Evolutionary conservation across 768 basidiomycete genomes (phyloP).

Genomic region (Suillus plorans): DNA sequence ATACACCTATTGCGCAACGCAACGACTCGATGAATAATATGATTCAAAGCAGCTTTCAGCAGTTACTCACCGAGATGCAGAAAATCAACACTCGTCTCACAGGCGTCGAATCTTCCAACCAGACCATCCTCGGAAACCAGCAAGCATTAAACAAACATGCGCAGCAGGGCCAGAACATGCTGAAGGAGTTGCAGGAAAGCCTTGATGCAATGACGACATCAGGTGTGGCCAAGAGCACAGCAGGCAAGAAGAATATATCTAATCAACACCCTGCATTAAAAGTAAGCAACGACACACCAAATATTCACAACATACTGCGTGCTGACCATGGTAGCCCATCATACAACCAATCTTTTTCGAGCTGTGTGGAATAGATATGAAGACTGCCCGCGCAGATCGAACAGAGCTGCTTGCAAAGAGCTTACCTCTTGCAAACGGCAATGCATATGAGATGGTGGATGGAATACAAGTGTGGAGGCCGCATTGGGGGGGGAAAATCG

Average conservation of each 20-base stretch:
- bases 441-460: background rate
- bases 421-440: background rate
- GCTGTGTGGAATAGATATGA: background rate
- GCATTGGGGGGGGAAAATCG: background rate
- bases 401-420: background rate
- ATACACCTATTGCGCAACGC: no score
- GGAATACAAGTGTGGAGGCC: background rate
- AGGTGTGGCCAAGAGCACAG: background rate
- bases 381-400: background rate
- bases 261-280: constrained; percentile 3
- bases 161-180: no score
- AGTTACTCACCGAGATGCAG: no score
- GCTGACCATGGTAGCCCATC: background rate
- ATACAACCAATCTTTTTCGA: background rate
- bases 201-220: no score
- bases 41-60: no score
- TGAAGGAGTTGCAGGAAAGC: no score
- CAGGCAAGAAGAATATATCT: background rate
- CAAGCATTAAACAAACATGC: no score
- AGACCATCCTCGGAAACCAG: no score
- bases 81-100: no score
- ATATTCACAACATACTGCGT: background rate
- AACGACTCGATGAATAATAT: no score
- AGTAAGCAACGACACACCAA: background rate
- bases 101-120: no score